Base-by-base conservation (phyloP, 108 stramenopile genomes). In the Asterionellopsis glacialis region DNA sequence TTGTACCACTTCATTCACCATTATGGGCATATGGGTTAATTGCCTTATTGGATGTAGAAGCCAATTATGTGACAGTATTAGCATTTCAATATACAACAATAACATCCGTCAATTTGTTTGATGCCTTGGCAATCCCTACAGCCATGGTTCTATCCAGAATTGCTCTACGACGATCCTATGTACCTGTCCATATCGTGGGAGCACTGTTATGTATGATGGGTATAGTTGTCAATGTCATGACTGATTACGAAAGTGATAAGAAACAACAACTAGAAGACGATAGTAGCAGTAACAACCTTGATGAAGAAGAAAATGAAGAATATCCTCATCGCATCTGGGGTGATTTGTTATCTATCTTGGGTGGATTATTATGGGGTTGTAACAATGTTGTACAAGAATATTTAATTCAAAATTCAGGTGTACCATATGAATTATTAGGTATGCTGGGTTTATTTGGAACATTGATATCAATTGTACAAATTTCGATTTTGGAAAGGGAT, bases 61-160 rank as follows among this genome's bases (percentile, higher is more conserved):
- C 23, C 7, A 57, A 57, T 22, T 57, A 57, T 41, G n/a, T n/a
- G 13, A 39, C 19, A 5, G n/a, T 57, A 16, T 19, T 57, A 5
- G 38, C 56, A 18, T 19, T 57, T 16, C 68, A 81, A 40, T 93
- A 82, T 76, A 94, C 94, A 14, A 85, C 81, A 16, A 74, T 93
- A 41, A 88, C 91, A 21, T 75, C 65, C 42, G 83, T 88, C 11
- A 77, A 82, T 21, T 59, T 95, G 51, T 77, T 95, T 11, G 94
- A 95, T 70, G 85, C 88, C 27, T 71, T 95, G 51, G 76, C 88
- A n/a, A 95, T 95, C 9, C 94, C 94, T 0, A 72, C 84, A 24
- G 77, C 83, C 25, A 93, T 95, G 80, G 55, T 89, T 26, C 55
- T 93, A 11, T 84, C 82, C 12, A 44, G 45, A 25, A n/a, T 85